Evolutionary conservation across 306 rosid genomes (phyloP), one percentile per base, ranked within the genome.

Genomic region (Malus sieversii): DNA sequence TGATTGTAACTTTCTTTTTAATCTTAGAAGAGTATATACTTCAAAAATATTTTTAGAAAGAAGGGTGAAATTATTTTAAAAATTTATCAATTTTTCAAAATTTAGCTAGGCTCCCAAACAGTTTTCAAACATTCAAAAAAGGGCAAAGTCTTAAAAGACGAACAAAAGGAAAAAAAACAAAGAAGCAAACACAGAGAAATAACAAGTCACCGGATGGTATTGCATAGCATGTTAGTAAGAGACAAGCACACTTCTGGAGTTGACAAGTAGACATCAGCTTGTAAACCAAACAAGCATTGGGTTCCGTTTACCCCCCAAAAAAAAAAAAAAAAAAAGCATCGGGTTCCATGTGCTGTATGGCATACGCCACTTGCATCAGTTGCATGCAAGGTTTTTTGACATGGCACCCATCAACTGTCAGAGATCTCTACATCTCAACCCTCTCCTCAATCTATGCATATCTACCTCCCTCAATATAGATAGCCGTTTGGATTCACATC

Each of bases 271-370:
- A 38, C 79, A 78, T 52, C 38, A 85, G 52, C 53, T 77, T 65
- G 76, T 72, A 32, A 70, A 72, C 52, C 67, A 58, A 73, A 52
- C 70, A 76, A 52, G 76, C 83, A 69, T 84, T 80, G 88, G 86
- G 80, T 78, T 86, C 85, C 93, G 1, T 33, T 33, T 33, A 33
- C 35, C 5, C 25, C 35, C 5, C 25, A 25, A 32, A 4, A 32
- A 4, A 32, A 0, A 4, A 33, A 33, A 33, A 5, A 33, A 38
- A 73, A 44, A 61, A 76, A 44, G 74, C 83, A 68, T 84, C 78
- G 88, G 86, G 80, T 78, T 86, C 85, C 93, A 85, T 82, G 89
- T 82, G 89, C 83, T 74, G 78, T 78, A 77, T 75, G 81, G 83
- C 75, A 52, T 72, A 71, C 67, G 76, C 81, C 81, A 57, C 19